Percentiles rank a stretch among this genome's conserved stretches.
phyloP scores from a whole-genome alignment of 179 eudicot species.

The Amaranthus tricolor region DNA sequence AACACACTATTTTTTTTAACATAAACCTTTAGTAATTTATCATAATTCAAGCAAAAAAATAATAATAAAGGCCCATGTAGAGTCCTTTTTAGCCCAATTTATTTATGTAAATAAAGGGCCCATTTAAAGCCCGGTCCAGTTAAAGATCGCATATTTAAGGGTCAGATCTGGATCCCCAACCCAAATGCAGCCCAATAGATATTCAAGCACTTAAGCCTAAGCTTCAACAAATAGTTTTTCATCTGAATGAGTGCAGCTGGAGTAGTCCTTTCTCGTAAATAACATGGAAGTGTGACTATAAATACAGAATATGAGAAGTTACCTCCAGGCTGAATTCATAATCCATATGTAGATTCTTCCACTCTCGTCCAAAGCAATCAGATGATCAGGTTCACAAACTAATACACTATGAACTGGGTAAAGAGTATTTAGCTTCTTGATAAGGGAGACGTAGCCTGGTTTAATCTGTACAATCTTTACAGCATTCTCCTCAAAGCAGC shows the following conservation, averaged over 20 bases:
- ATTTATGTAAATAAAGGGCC: too few species aligned
- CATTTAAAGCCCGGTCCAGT: too few species aligned
- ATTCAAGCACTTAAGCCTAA: neutral
- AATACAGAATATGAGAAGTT: constrained; percentile 13
- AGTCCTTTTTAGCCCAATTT: too few species aligned
- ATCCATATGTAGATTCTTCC: constrained; percentile 83
- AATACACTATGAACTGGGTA: constrained; percentile 56
- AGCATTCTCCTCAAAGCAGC: constrained; percentile 56
- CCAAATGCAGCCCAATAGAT: too few species aligned
- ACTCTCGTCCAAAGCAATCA: constrained; percentile 79
- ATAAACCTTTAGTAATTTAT: neutral
- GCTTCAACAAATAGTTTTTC: constrained; percentile 1
- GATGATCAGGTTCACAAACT: constrained; percentile 68
- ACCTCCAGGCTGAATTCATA: constrained; percentile 96
- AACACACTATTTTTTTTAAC: neutral
- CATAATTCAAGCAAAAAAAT: too few species aligned
- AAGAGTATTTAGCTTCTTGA: constrained; percentile 50
- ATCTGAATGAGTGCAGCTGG: neutral
- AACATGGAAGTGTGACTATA: neutral
- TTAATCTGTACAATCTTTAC: constrained; percentile 77
- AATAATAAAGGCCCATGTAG: too few species aligned
- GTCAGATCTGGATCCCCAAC: too few species aligned
- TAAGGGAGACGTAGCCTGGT: constrained; percentile 58
- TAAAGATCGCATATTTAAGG: too few species aligned
- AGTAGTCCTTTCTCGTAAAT: neutral